These are phyloP conservation scores for Botryosphaeria agaves DNA, from an alignment of 2,329 filamentous ascomycete species.

Conservation along the genomic window DNA sequence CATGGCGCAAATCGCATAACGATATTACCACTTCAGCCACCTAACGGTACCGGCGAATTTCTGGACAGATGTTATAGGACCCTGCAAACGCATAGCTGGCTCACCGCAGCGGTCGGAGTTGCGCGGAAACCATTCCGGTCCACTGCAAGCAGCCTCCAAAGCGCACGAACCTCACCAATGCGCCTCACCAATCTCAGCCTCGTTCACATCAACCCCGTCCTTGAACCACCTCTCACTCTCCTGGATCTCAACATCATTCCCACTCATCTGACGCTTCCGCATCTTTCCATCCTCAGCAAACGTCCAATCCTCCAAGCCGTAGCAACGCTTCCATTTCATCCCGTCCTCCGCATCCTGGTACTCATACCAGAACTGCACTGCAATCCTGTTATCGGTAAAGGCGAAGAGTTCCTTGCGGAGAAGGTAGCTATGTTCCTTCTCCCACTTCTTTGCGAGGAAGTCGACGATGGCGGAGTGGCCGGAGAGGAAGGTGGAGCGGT, in stretches of 20 bases:
- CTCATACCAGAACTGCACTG: conserved; percentile 86
- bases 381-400: conserved; percentile 58
- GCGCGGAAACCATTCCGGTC: too few relatives aligned
- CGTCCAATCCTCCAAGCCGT: conserved; percentile 69
- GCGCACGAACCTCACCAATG: conserved; percentile 47
- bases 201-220: conserved; percentile 51
- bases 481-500: conserved; percentile 50
- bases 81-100: too few relatives aligned
- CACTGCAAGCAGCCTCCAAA: too few relatives aligned
- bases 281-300: conserved; percentile 53
- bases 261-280: conserved; percentile 61
- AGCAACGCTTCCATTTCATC: conserved; percentile 68
- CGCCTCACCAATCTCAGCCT: conserved; percentile 45
- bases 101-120: too few relatives aligned
- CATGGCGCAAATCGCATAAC: too few relatives aligned
- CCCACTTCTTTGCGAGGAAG: conserved; percentile 61
- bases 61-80: too few relatives aligned
- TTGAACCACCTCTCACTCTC: conserved; percentile 52
- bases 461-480: conserved; percentile 50
- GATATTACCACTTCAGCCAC: too few relatives aligned
- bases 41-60: too few relatives aligned
- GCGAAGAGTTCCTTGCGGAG: conserved; percentile 74
- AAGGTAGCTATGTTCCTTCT: conserved; percentile 50
- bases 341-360: conserved; percentile 48
- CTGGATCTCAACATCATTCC: conserved; percentile 48